phyloP scores from a whole-genome alignment of 345 rosid genomes.

The Linum trigynum region DNA sequence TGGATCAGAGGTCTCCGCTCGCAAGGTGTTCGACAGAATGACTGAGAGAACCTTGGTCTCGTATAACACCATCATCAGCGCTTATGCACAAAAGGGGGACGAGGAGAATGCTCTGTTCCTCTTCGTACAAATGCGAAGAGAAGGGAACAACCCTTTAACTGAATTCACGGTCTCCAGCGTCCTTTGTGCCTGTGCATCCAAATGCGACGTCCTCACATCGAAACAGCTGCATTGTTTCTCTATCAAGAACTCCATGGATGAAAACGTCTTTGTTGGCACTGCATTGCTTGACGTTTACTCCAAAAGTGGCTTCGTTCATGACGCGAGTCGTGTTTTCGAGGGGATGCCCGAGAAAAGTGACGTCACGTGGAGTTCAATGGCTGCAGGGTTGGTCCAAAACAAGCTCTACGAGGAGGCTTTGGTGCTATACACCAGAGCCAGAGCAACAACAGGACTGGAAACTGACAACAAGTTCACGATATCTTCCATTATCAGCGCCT shows the following conservation, averaged over 20 bases:
- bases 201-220: constrained; percentile 34
- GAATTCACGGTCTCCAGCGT: constrained; percentile 71
- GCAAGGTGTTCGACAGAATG: constrained; percentile 67
- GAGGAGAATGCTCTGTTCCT: constrained; percentile 33
- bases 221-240: constrained; percentile 58
- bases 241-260: constrained; percentile 38
- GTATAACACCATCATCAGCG: constrained; percentile 62
- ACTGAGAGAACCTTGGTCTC: constrained; percentile 55
- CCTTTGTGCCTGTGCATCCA: constrained; percentile 53
- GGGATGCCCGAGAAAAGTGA: constrained; percentile 50
- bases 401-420: constrained; percentile 66
- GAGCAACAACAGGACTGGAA: constrained; percentile 30
- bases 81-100: constrained; percentile 31
- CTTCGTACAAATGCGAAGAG: constrained; percentile 43
- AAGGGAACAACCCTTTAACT: constrained; percentile 26
- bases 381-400: constrained; percentile 62
- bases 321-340: constrained; percentile 45
- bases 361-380: constrained; percentile 88
- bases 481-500: constrained; percentile 65
- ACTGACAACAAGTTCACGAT: constrained; percentile 46
- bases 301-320: constrained; percentile 46
- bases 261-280: constrained; percentile 51
- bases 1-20: constrained; percentile 31
- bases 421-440: constrained; percentile 33
- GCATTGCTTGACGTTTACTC: constrained; percentile 79